Evolutionary conservation across 2,329 filamentous ascomycete species (phyloP).

Genomic region (Peltaster fructicola): DNA sequence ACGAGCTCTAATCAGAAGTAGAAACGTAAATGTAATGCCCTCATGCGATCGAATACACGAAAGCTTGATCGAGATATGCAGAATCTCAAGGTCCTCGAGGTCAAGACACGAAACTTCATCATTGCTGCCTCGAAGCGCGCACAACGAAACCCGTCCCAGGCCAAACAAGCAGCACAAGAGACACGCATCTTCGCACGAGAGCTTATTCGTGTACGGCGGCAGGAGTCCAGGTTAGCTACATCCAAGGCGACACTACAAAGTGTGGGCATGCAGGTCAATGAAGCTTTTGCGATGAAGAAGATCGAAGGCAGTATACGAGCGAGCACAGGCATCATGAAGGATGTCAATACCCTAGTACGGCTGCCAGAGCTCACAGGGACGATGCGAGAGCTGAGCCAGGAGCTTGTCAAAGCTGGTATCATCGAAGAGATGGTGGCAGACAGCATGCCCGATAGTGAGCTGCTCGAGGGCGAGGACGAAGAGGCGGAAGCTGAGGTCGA

Average conservation of each 20-base stretch:
- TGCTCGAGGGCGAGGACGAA: conserved; percentile 53
- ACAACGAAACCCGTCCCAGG: conserved; percentile 60
- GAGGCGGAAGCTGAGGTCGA: conserved; percentile 74
- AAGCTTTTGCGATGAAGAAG: conserved; percentile 87
- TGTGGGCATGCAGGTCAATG: conserved; percentile 94
- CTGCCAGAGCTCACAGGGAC: conserved; percentile 75
- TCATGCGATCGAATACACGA: conserved; percentile 78
- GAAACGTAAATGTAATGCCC: conserved; percentile 87
- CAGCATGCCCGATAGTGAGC: conserved; percentile 54
- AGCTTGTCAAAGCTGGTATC: conserved; percentile 86
- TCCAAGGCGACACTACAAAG: conserved; percentile 81
- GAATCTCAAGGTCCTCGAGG: conserved; percentile 59
- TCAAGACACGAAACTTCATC: conserved; percentile 73
- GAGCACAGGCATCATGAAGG: conserved; percentile 87
- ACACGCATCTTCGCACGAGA: conserved; percentile 78
- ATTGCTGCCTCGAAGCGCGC: conserved; percentile 64
- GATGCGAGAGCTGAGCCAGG: conserved; percentile 72
- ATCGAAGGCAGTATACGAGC: conserved; percentile 83
- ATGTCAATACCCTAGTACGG: conserved; percentile 72
- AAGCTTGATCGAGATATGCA: conserved; percentile 88
- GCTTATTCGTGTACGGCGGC: conserved; percentile 65
- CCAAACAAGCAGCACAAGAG: conserved; percentile 63
- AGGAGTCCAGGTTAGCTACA: conserved; percentile 57
- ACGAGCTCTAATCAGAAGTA: conserved; percentile 22
- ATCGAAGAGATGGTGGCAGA: conserved; percentile 97